Base-by-base conservation (phyloP, 225 moss, liverwort and hornwort species). In the Marchantia polymorpha region DNA sequence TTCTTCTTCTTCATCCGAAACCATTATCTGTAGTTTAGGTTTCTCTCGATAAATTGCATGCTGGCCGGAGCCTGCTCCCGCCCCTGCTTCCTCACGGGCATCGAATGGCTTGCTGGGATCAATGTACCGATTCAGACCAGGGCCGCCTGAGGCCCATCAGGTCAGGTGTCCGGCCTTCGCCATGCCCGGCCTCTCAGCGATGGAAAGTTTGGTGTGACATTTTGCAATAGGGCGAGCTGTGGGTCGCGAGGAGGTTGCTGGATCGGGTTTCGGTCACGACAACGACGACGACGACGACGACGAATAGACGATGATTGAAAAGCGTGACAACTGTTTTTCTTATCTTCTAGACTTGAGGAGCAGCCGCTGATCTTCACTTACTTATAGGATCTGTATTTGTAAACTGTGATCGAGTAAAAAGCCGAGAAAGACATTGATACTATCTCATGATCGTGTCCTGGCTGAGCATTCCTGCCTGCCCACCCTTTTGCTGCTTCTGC, bases 291-390 rank as follows among this genome's bases (percentile, higher is more conserved):
- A 47, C n/a, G n/a, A n/a, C n/a, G n/a, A n/a, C n/a, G 20, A 39
- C 17, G 20, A 46, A 69, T 69, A 69, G 69, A 46, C 69, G 69
- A 69, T 69, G 47, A 69, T 46, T 69, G 69, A 67, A 5, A 69
- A 69, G 46, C 69, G 69, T 69, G 69, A 69, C 69, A 69, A 69
- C 69, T 69, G 69, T 69, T 69, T 31, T 39, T 69, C 69, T 46
- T 14, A 46, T 46, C 47, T 30, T 69, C 47, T 19, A 48, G 69
- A 69, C 69, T 29, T 48, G 69, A 67, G 69, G 69, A 69, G 69
- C 69, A 69, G 69, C 47, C 46, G 69, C 47, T 47, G 39, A 69
- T 69, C 69, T 69, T 69, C 47, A 69, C 69, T 46, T 19, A 47
- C 19, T 69, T 69, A 48, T 69, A 69, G 29, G 69, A 69, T 48